Base-by-base conservation (phyloP, 2,329 filamentous ascomycete species). In the Parafenestella ontariensis region DNA sequence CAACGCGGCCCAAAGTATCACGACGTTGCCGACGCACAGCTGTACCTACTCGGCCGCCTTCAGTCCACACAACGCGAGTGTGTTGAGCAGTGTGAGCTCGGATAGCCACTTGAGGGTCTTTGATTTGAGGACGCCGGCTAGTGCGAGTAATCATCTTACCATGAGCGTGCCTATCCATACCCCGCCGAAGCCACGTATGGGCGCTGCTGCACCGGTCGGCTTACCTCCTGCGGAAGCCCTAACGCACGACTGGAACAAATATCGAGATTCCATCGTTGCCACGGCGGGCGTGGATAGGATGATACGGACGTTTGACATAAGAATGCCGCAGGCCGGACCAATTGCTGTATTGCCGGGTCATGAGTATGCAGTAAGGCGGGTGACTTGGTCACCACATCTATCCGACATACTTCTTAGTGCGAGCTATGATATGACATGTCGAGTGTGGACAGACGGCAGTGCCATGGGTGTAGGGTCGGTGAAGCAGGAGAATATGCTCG, bases 221-320 rank as follows among this genome's bases (percentile, higher is more conserved):
- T 73, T 82, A 8, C 81, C 86, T n/a, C 92, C 92, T 0, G 83
- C 87, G 9, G 95, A 99, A 80, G 87, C 91, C 33, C 84, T 99
- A 28, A 96, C 93, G 0, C 95, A 98, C 77, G 95, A 99, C 76
- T 99, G 95, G 95, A 99, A 99, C 80, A 99, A 99, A 77, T 99
- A 99, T 78, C 86, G 90, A 34, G 87, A 92, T 62, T 89, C 87
- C 0, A 82, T 97, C 23, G 81, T 99, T 49, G 95, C 95, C 0
- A 92, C 92, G 0, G 95, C 87, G 1, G 94, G 95, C 49, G 95
- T 98, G 3, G 95, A 99, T 75, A 85, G 90, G 49, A 79, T 89
- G 17, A 88, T 99, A 56, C 87, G 95, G 43, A 95, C 90, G 0
- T 98, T 98, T 69, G 95, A 99, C 75, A 88, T 97, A 41, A 84